Evolutionary conservation across 106 monocot species (phyloP).

Genomic region (Allium sativum): DNA sequence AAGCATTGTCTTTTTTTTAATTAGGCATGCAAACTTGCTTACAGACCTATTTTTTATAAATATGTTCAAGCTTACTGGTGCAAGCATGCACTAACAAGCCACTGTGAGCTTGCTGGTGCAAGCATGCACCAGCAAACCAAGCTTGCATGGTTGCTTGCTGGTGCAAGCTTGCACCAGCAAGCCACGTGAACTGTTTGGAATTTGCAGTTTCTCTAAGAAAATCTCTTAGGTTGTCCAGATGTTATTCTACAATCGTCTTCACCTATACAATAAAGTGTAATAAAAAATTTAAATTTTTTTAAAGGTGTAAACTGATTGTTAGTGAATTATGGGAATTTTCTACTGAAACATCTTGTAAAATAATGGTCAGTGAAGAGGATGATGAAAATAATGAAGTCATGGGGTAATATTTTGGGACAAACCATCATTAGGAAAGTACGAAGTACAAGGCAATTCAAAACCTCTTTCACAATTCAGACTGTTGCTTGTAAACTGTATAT

Average conservation of each 20-base stretch:
- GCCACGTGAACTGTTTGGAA: too few relatives aligned
- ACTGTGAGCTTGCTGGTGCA: too few relatives aligned
- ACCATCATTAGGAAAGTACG: slow-evolving; percentile 35
- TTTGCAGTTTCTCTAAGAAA: slow-evolving; percentile 41
- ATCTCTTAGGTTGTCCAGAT: slow-evolving; percentile 48
- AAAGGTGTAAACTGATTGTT: too few relatives aligned
- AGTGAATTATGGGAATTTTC: slow-evolving; percentile 34
- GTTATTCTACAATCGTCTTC: slow-evolving; percentile 32
- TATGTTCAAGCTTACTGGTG: too few relatives aligned
- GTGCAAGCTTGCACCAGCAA: too few relatives aligned
- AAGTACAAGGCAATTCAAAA: slow-evolving; percentile 34
- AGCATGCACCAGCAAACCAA: too few relatives aligned
- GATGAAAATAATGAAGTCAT: not conserved
- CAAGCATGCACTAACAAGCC: too few relatives aligned
- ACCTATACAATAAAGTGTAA: slow-evolving; percentile 14
- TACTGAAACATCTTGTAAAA: slow-evolving; percentile 10
- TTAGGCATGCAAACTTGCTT: too few relatives aligned
- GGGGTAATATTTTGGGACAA: not conserved
- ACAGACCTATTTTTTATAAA: too few relatives aligned
- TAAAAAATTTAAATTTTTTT: not conserved
- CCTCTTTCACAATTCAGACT: slow-evolving; percentile 58
- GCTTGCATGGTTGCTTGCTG: too few relatives aligned
- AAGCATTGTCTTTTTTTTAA: too few relatives aligned
- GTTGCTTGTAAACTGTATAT: slow-evolving; percentile 70
- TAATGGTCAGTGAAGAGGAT: not conserved